Percentiles rank a stretch among this genome's conserved stretches.
Evolutionary conservation across 305 asterid species (phyloP).

Genomic region (Caryopteris hybrid): DNA sequence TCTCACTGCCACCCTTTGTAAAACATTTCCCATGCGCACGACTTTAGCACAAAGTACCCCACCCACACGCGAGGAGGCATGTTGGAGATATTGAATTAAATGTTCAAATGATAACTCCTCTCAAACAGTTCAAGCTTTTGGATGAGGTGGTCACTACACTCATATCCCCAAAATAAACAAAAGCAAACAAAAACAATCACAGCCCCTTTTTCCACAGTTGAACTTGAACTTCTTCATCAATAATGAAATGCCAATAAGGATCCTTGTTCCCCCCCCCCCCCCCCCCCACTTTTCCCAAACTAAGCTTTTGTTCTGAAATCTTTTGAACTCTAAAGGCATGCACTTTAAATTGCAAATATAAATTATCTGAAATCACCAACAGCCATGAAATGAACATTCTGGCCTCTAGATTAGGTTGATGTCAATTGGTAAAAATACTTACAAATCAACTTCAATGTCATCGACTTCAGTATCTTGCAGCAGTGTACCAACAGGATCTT

Average conservation of each 20-base stretch:
- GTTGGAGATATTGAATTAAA: too few species aligned
- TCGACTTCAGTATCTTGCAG: slow-evolving; percentile 59
- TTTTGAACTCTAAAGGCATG: neutral
- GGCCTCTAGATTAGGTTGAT: slow-evolving; percentile 2
- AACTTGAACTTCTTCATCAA: neutral
- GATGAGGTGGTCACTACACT: too few species aligned
- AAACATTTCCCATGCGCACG: too few species aligned
- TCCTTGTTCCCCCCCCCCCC: neutral
- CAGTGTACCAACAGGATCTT: slow-evolving; percentile 81
- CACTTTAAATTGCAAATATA: slow-evolving; percentile 7
- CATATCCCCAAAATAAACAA: neutral
- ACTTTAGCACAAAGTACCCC: too few species aligned
- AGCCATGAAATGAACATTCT: neutral
- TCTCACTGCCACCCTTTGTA: too few species aligned
- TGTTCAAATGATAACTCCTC: too few species aligned
- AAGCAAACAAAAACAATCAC: neutral
- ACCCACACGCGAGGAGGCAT: too few species aligned
- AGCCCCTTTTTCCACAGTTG: neutral
- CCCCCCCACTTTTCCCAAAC: too few species aligned
- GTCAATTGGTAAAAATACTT: slow-evolving; percentile 32
- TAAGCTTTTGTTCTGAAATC: too few species aligned
- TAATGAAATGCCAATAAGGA: neutral
- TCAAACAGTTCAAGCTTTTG: too few species aligned
- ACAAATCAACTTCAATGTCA: slow-evolving; percentile 63
- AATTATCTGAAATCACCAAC: slow-evolving; percentile 7